phyloP scores from a whole-genome alignment of 1,139 yeast genomes.

The Protomyces inundatus region DNA sequence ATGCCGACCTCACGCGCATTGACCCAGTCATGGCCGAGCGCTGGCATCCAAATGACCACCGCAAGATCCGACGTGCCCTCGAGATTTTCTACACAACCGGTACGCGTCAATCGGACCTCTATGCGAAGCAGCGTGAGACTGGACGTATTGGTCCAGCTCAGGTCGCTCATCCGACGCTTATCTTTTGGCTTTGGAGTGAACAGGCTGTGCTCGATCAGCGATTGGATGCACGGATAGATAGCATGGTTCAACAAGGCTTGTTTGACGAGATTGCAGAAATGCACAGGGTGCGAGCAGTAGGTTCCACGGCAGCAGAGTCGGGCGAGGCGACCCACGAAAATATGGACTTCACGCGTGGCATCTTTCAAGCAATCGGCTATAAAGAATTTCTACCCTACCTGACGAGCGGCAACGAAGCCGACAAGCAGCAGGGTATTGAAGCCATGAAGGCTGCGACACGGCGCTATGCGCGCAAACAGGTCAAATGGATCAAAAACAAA shows the following conservation, averaged over 20 bases:
- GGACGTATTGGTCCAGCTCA: constrained; percentile 29
- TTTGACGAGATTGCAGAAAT: constrained; percentile 58
- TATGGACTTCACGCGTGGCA: constrained; percentile 63
- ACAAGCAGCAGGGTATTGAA: constrained; percentile 41
- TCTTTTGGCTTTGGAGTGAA: constrained; percentile 83
- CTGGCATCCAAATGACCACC: constrained; percentile 84
- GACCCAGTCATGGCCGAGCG: constrained; percentile 75
- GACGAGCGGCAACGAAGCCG: constrained; percentile 33
- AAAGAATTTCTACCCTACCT: constrained; percentile 88
- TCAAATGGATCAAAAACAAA: constrained; percentile 84
- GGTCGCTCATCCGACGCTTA: constrained; percentile 54
- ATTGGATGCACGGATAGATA: constrained; percentile 73
- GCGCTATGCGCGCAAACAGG: constrained; percentile 80
- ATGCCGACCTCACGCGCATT: constrained; percentile 45
- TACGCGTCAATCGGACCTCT: constrained; percentile 63
- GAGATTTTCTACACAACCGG: constrained; percentile 72
- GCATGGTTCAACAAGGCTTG: constrained; percentile 71
- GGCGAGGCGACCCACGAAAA: constrained; percentile 22
- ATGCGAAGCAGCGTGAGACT: constrained; percentile 50
- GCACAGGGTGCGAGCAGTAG: constrained; percentile 35
- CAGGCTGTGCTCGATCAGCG: constrained; percentile 54
- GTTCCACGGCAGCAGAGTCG: constrained; percentile 21
- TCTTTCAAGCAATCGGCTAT: constrained; percentile 95
- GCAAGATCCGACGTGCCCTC: constrained; percentile 72
- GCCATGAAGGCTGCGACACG: constrained; percentile 80